Percentiles rank a stretch among this genome's conserved stretches.
phyloP scores from a whole-genome alignment of 192 early-diverging fungal species.

The Podila verticillata region DNA sequence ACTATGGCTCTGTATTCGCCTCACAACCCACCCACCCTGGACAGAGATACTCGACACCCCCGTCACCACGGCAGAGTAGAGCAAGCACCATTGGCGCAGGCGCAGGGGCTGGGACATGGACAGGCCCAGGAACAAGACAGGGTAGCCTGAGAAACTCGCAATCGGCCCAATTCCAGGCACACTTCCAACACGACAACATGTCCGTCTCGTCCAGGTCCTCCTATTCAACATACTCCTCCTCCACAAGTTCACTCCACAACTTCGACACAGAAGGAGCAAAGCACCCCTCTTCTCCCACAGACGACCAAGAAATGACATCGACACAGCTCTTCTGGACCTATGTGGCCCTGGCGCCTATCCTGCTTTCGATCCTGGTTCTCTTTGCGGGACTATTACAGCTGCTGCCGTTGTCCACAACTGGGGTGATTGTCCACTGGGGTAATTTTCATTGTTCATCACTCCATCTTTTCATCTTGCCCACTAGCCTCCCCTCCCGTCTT shows the following conservation, averaged over 20 bases:
- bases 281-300: not conserved
- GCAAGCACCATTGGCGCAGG: slow-evolving; percentile 3
- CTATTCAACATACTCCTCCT: slow-evolving; percentile 39
- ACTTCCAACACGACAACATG: not conserved
- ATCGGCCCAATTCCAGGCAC: not conserved
- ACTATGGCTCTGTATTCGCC: not conserved
- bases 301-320: slow-evolving; percentile 4
- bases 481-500: not conserved
- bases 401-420: slow-evolving; percentile 5
- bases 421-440: slow-evolving; percentile 32
- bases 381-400: slow-evolving; percentile 30
- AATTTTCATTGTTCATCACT: not conserved
- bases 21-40: not conserved
- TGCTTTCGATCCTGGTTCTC: slow-evolving; percentile 24
- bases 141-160: not conserved
- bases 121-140: not conserved
- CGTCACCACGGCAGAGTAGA: not conserved
- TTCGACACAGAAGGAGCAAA: not conserved
- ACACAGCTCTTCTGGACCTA: slow-evolving; percentile 38
- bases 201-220: slow-evolving; percentile 34
- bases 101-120: slow-evolving; percentile 1
- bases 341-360: slow-evolving; percentile 18
- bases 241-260: slow-evolving; percentile 9
- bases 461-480: not conserved
- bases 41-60: not conserved